Evolutionary conservation across 2,329 filamentous ascomycete species (phyloP).

Genomic region (Sclerotiophoma versabilis): DNA sequence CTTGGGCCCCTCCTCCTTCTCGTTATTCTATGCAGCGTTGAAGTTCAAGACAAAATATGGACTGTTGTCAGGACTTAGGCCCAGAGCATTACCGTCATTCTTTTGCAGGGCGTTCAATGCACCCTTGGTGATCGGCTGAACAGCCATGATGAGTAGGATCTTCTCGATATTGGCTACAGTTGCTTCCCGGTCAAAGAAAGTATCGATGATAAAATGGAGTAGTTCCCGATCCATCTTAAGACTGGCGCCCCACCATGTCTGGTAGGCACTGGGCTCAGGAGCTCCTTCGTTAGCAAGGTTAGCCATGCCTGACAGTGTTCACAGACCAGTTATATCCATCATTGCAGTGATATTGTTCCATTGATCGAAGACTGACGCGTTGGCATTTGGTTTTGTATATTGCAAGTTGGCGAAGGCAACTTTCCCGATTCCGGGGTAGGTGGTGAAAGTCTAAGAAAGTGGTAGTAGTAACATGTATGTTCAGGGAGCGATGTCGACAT

Average conservation of each 20-base stretch:
- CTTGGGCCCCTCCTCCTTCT: slow-evolving; percentile 13
- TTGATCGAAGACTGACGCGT: slow-evolving; percentile 33
- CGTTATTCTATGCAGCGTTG: slow-evolving; percentile 16
- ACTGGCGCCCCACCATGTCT: slow-evolving; percentile 32
- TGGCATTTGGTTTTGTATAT: slow-evolving; percentile 32
- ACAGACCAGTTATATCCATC: slow-evolving; percentile 29
- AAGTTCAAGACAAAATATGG: slow-evolving; percentile 27
- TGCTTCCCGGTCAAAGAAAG: slow-evolving; percentile 22
- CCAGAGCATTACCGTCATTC: slow-evolving; percentile 36
- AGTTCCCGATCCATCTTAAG: slow-evolving; percentile 27
- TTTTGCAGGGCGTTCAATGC: slow-evolving; percentile 21
- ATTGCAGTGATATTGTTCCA: slow-evolving; percentile 33
- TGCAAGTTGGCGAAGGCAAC: slow-evolving; percentile 28
- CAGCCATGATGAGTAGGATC: slow-evolving; percentile 24
- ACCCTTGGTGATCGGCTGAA: slow-evolving; percentile 24
- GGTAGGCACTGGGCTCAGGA: slow-evolving; percentile 5
- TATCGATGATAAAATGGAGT: slow-evolving; percentile 18
- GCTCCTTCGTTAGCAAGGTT: slow-evolving; percentile 21
- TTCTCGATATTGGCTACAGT: slow-evolving; percentile 23
- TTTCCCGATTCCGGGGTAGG: slow-evolving; percentile 23
- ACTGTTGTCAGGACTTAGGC: slow-evolving; percentile 23
- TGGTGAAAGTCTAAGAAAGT: slow-evolving; percentile 29
- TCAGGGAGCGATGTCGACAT: background rate
- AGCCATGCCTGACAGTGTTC: slow-evolving; percentile 28
- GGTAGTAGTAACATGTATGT: background rate